Conservation (phyloP, 331 rosid genomes). For the Cydonia oblonga region DNA sequence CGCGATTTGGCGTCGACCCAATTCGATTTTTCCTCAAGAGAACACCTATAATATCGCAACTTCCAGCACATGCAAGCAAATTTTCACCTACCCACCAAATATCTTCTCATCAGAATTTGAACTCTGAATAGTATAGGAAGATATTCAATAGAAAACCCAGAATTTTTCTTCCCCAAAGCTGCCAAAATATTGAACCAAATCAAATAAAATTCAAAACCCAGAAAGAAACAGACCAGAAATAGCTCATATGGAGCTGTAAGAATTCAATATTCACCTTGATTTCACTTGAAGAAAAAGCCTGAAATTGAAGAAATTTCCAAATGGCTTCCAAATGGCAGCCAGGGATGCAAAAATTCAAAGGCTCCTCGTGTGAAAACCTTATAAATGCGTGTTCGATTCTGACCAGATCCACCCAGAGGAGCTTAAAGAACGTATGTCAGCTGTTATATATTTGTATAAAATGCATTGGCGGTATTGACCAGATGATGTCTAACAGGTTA, state of each 20-base stretch:
- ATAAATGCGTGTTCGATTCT: conserved; percentile 12
- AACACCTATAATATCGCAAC: neutral
- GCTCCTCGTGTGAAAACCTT: conserved; percentile 11
- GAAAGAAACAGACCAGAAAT: neutral
- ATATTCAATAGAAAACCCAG: conserved; percentile 3
- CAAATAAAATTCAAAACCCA: conserved; percentile 5
- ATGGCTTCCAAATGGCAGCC: neutral
- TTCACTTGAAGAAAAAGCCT: neutral
- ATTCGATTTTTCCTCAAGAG: conserved; percentile 17
- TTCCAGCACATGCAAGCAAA: conserved; percentile 7
- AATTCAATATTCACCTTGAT: neutral
- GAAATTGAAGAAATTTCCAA: neutral
- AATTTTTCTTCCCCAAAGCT: conserved; percentile 2
- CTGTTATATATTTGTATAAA: conserved; percentile 1
- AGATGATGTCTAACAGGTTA: conserved; percentile 10
- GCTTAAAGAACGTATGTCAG: conserved; percentile 10
- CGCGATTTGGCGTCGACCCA: conserved; percentile 17
- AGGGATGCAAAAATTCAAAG: conserved; percentile 2
- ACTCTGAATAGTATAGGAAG: conserved; percentile 5
- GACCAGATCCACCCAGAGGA: conserved; percentile 49
- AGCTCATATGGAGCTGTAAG: conserved; percentile 16
- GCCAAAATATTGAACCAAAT: conserved; percentile 21
- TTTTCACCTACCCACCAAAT: conserved; percentile 25
- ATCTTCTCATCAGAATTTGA: conserved; percentile 10
- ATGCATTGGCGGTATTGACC: conserved; percentile 25